Base-by-base conservation (phyloP, 2,329 filamentous ascomycete genomes). In the Colletotrichum phormii region DNA sequence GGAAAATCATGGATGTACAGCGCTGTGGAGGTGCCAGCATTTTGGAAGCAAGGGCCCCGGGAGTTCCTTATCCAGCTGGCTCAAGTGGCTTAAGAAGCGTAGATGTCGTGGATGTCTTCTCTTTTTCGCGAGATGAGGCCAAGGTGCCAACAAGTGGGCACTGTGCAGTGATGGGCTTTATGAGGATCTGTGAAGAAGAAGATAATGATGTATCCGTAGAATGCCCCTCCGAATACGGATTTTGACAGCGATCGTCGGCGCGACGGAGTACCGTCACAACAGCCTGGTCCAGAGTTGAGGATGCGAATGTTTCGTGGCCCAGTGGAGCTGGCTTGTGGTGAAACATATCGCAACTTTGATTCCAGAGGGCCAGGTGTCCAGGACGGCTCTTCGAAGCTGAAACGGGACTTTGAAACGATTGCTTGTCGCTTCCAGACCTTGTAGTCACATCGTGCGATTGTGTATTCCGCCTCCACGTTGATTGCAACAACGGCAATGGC, bases 81-180 rank as follows among this genome's bases (percentile, higher is more conserved):
- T 33, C 35, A 33, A 60, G 35, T 60, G 26, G 35, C 46, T 22
- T 57, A 24, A 26, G 31, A 64, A 55, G 46, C 68, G 22, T 37
- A 22, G 42, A 18, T 49, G 7, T 49, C 42, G 18, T 57, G 66
- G 26, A 54, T 69, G 57, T 5, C 24, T 58, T 60, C 65, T 61
- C 61, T 51, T 31, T 49, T 24, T 57, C 57, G 53, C 55, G 60
- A 73, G 31, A 73, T 73, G 60, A 71, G 55, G 24, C 61, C 66
- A 60, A 71, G 46, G 29, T 65, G 31, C 57, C 35, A 61, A 11
- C 49, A 70, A 33, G 61, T 69, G 60, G 67, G 26, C 26, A 29
- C 4, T 29, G 26, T 3, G 33, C 59, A 37, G 59, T 58, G 70
- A 64, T 72, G 13, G 49, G 49, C 59, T 60, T 61, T 57, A 13